Evolutionary conservation across 2,329 filamentous ascomycete species (phyloP).

Genomic region (Epichloe scottii): DNA sequence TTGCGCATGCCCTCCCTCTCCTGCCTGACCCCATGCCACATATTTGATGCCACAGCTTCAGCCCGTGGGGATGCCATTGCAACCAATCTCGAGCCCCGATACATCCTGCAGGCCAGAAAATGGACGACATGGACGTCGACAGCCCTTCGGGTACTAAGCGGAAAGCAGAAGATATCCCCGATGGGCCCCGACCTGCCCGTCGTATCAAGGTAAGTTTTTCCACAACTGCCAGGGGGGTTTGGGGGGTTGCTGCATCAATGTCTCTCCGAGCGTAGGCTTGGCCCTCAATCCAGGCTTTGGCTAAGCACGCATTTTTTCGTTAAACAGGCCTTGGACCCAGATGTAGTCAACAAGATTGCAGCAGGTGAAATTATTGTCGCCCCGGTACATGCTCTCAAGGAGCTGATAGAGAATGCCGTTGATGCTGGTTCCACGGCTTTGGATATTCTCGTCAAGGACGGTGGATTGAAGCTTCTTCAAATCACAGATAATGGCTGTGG

Average conservation of each 20-base stretch:
- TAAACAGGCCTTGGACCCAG: conserved; percentile 64
- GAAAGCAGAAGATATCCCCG: conserved; percentile 29
- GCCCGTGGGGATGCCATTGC: not conserved
- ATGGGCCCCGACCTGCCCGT: conserved; percentile 28
- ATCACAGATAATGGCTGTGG: conserved; percentile 96
- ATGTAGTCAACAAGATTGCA: conserved; percentile 97
- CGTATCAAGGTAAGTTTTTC: conserved; percentile 33
- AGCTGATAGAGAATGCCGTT: conserved; percentile 92
- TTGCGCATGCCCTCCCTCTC: not conserved
- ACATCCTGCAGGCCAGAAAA: not conserved
- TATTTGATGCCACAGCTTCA: not conserved
- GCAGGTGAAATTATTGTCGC: conserved; percentile 97
- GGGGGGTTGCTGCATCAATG: no score
- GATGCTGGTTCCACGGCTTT: conserved; percentile 90
- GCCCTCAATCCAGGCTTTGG: not conserved
- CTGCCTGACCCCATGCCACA: not conserved
- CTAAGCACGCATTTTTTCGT: not conserved
- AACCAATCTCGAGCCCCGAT: not conserved
- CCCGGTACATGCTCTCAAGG: conserved; percentile 89
- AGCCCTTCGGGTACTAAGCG: conserved; percentile 31
- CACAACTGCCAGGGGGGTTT: not conserved
- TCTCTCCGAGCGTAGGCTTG: not conserved
- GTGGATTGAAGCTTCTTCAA: conserved; percentile 85
- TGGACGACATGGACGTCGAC: conserved; percentile 33
- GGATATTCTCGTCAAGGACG: conserved; percentile 88